Evolutionary conservation across 2,329 filamentous ascomycete species (phyloP).

Genomic region (Stemphylium beticola): DNA sequence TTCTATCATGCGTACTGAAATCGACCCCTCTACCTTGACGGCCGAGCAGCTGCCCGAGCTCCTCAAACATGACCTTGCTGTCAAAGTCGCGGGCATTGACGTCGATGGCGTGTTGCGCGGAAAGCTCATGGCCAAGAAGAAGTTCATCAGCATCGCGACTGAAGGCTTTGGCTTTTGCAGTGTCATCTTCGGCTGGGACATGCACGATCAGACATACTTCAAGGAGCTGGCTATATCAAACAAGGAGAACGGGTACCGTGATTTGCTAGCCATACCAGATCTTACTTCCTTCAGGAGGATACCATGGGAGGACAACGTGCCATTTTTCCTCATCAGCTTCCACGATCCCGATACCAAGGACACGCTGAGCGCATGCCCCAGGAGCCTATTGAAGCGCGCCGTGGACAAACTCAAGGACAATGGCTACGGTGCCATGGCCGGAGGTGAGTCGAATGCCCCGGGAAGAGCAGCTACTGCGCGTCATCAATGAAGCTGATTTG

Average conservation of each 20-base stretch:
- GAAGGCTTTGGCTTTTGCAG: conserved; percentile 92
- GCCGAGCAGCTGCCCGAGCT: conserved; percentile 69
- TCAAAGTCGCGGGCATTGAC: conserved; percentile 88
- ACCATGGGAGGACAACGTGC: conserved; percentile 87
- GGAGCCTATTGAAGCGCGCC: conserved; percentile 73
- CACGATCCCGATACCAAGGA: conserved; percentile 76
- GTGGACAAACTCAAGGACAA: conserved; percentile 69
- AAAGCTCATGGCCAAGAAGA: conserved; percentile 90
- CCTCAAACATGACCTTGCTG: conserved; percentile 73
- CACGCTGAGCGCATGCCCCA: conserved; percentile 78
- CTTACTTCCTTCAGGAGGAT: conserved; percentile 79
- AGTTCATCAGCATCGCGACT: conserved; percentile 83
- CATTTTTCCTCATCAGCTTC: conserved; percentile 86
- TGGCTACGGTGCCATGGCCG: conserved; percentile 86
- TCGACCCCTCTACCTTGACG: conserved; percentile 57
- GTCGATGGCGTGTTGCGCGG: conserved; percentile 86
- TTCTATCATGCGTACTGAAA: conserved; percentile 18
- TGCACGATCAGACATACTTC: conserved; percentile 92
- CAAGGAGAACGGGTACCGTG: conserved; percentile 86
- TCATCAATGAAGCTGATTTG: conserved; percentile 27
- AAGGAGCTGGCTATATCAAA: conserved; percentile 86
- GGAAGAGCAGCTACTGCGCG: conserved; percentile 20
- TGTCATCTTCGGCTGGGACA: conserved; percentile 95
- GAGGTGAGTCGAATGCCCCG: conserved; percentile 65
- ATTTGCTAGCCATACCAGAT: conserved; percentile 83